phyloP scores from a whole-genome alignment of 345 rosid species.

The Euphorbia peplus region DNA sequence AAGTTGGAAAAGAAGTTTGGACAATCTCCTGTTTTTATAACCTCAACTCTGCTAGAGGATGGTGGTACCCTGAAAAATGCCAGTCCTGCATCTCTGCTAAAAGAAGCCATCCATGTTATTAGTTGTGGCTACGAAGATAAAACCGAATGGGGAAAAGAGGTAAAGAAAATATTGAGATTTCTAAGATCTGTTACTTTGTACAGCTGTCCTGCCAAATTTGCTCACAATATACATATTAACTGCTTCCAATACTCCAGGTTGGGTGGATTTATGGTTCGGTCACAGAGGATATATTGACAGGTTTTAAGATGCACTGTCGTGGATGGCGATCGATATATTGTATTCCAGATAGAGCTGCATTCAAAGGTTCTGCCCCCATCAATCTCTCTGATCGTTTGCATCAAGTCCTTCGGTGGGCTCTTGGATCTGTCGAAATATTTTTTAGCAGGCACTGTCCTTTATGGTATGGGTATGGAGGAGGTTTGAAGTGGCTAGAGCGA shows the following conservation, averaged over 20 bases:
- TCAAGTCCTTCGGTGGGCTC: constrained; percentile 63
- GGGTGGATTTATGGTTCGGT: constrained; percentile 75
- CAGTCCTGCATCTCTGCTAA: constrained; percentile 56
- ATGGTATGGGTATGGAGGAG: constrained; percentile 76
- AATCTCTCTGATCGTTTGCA: constrained; percentile 61
- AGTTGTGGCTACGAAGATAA: constrained; percentile 68
- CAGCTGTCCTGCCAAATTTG: neutral
- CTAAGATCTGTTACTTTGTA: neutral
- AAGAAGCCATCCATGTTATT: constrained; percentile 76
- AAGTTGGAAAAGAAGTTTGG: constrained; percentile 72
- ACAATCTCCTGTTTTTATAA: constrained; percentile 60
- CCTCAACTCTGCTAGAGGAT: constrained; percentile 50
- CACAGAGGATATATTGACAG: constrained; percentile 64
- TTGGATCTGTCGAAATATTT: constrained; percentile 69
- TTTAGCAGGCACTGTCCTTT: constrained; percentile 69
- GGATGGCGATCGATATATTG: constrained; percentile 80
- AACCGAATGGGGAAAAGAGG: constrained; percentile 87
- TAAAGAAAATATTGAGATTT: constrained; percentile 18
- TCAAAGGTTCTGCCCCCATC: constrained; percentile 60
- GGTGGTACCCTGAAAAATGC: constrained; percentile 50
- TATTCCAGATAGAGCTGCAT: constrained; percentile 55
- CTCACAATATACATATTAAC: neutral
- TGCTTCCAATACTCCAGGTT: constrained; percentile 26
- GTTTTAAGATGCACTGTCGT: constrained; percentile 74
- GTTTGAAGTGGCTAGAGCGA: constrained; percentile 61